Percentiles rank a stretch among this genome's conserved stretches.
Evolutionary conservation across 2,329 filamentous ascomycete species (phyloP).

Genomic region (Pyrenophora graminea): DNA sequence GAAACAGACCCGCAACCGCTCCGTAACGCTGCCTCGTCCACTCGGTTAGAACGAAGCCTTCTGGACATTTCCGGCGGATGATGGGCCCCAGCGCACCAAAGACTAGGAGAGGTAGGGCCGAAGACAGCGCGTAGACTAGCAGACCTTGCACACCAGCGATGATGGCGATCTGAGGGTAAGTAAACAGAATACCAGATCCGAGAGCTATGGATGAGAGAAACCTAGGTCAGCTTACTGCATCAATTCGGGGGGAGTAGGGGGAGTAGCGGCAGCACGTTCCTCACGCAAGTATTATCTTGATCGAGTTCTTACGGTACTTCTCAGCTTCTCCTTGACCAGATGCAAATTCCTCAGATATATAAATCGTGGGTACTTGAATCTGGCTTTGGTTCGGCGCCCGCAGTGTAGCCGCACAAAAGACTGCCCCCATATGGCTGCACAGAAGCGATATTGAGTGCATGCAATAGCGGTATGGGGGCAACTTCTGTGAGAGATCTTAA

Average conservation of each 20-base stretch:
- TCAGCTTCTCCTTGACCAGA: conserved; percentile 69
- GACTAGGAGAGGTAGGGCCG: conserved; percentile 71
- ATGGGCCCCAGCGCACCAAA: conserved; percentile 77
- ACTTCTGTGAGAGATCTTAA: conserved; percentile 45
- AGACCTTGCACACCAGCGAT: conserved; percentile 79
- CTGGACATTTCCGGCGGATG: conserved; percentile 77
- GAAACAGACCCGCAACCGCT: conserved; percentile 67
- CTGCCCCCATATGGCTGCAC: conserved; percentile 16
- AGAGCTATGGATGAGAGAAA: conserved; percentile 61
- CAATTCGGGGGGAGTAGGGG: conserved; percentile 45
- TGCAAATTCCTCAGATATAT: conserved; percentile 5
- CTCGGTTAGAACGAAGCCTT: conserved; percentile 83
- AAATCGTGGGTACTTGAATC: conserved; percentile 8
- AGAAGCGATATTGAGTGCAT: background rate
- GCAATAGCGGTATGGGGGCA: conserved; percentile 15
- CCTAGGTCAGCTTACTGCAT: conserved; percentile 41
- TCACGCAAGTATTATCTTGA: conserved; percentile 99
- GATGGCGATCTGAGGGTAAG: conserved; percentile 79
- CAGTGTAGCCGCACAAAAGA: conserved; percentile 69
- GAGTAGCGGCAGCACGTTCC: conserved; percentile 90
- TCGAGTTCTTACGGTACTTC: conserved; percentile 96
- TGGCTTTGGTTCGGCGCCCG: conserved; percentile 69
- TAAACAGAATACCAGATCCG: conserved; percentile 81
- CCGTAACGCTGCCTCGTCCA: conserved; percentile 84
- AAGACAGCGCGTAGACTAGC: conserved; percentile 74